Evolutionary conservation across 371 early-diverging fungal genomes (phyloP).

Genomic region (Mortierella polycephala): DNA sequence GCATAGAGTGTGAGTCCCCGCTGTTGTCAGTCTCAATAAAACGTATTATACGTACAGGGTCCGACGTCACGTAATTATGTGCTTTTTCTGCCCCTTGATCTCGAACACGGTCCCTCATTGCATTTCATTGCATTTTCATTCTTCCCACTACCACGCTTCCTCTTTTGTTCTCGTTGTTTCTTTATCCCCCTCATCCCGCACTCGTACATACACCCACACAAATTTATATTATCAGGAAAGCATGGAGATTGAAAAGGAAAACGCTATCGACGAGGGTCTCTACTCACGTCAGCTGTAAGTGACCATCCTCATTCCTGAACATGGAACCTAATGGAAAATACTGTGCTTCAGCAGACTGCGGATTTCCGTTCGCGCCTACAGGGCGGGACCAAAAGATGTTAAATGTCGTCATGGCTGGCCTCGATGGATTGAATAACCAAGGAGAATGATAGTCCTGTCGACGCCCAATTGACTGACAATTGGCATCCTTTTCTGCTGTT

Average conservation of each 20-base stretch:
- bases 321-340: conserved; percentile 28
- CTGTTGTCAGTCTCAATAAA: not conserved
- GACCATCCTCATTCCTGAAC: not conserved
- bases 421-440: too few species aligned
- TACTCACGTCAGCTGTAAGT: conserved; percentile 98
- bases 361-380: conserved; percentile 1
- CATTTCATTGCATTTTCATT: not conserved
- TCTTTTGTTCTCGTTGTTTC: not conserved
- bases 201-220: conserved; percentile 3
- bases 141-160: not conserved
- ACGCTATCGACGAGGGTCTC: conserved; percentile 91
- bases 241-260: conserved; percentile 55
- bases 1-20: not conserved
- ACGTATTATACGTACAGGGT: too few species aligned
- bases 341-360: conserved; percentile 5
- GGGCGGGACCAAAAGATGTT: not conserved
- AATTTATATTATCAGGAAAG: conserved; percentile 1
- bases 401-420: not conserved
- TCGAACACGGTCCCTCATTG: conserved; percentile 1
- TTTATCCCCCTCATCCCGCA: not conserved
- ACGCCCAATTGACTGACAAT: not conserved
- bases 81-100: not conserved
- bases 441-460: too few species aligned
- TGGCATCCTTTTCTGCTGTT: not conserved
- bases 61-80: not conserved